Base-by-base conservation (phyloP, 2,329 filamentous ascomycete species). In the Diaporthe longicolla region DNA sequence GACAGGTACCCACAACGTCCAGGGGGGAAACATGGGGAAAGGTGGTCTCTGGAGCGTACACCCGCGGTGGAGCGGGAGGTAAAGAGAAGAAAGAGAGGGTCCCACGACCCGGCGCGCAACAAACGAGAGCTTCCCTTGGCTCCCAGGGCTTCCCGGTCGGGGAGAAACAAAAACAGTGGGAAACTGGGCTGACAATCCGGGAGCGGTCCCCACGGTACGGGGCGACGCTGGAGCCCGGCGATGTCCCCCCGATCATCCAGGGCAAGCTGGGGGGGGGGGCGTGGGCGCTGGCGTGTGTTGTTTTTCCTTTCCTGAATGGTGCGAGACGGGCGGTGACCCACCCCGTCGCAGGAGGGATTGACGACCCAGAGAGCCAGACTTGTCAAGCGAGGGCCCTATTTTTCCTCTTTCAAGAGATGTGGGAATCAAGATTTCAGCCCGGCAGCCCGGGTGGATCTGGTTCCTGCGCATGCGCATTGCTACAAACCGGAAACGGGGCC, bases 1-100 rank as follows among this genome's bases (percentile, higher is more conserved):
- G 73, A 73, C 73, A 75, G 73, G 73, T 74, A 72, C 61, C 71
- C 61, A 40, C 65, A 63, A 61, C 26, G 19, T 45, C 57, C 43
- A 57, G 58, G 54, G 55, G 61, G 48, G 26, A 63, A 68, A 63
- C 63, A 63, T 55, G 70, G 70, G 73, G 54, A 50, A 66, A 66
- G 52, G 59, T 71, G 72, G 59, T 40, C 43, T 37, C 26, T 65
- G 61, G 73, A 63, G 59, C 70, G 71, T 52, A 66, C 70, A 72
- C 54, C 73, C 54, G 71, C 58, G 52, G 35, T 45, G 73, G 55
- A 54, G 48, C 35, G 58, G 59, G 24, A 63, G 48, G n/a, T n/a
- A 70, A 29, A 40, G 6, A 24, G 29, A 55, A n/a, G 10, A 48
- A n/a, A 21, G 57, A 24, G 32, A 40, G 40, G 43, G 55, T 17